A percentile compares a stretch with the other conserved stretches of the same genome.
phyloP scores from a whole-genome alignment of 148 eudicot species.

The Pharnaceum exiguum region DNA sequence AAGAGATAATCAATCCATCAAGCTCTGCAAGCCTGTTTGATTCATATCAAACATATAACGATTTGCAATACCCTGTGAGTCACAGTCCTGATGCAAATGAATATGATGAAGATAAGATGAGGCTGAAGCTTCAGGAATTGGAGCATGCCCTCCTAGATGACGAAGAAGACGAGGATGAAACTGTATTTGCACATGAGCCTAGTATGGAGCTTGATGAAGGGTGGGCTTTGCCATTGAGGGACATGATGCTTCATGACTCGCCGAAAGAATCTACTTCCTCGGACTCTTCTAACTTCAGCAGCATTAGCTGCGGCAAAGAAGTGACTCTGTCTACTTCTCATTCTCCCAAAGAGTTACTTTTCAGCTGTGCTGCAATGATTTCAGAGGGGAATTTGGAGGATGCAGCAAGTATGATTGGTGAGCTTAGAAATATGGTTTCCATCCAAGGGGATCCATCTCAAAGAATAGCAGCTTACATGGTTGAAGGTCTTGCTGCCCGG shows the following conservation, averaged over 20 bases:
- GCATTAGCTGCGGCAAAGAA: slow-evolving; percentile 47
- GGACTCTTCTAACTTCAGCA: slow-evolving; percentile 55
- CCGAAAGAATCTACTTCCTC: slow-evolving; percentile 77
- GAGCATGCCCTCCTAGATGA: slow-evolving; percentile 81
- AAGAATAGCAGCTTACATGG: slow-evolving; percentile 92
- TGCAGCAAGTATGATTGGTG: slow-evolving; percentile 60
- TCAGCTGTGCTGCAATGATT: slow-evolving; percentile 67
- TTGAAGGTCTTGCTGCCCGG: slow-evolving; percentile 90
- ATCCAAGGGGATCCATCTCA: slow-evolving; percentile 89
- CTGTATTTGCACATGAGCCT: slow-evolving; percentile 26
- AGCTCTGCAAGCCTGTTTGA: slow-evolving; percentile 20
- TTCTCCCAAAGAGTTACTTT: slow-evolving; percentile 59
- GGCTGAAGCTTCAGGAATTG: slow-evolving; percentile 77
- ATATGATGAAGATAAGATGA: slow-evolving; percentile 58
- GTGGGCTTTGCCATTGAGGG: slow-evolving; percentile 36
- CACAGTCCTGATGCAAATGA: slow-evolving; percentile 38
- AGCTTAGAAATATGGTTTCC: slow-evolving; percentile 69
- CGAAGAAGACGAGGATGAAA: slow-evolving; percentile 29
- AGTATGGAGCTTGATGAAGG: slow-evolving; percentile 67
- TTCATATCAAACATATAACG: slow-evolving; percentile 27
- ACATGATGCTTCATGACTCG: slow-evolving; percentile 41
- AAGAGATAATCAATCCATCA: slow-evolving; percentile 46
- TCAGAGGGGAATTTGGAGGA: slow-evolving; percentile 52
- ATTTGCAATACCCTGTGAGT: slow-evolving; percentile 32
- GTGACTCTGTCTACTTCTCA: slow-evolving; percentile 22